phyloP scores from a whole-genome alignment of 148 eudicot genomes.

The Chenopodium suecicum region DNA sequence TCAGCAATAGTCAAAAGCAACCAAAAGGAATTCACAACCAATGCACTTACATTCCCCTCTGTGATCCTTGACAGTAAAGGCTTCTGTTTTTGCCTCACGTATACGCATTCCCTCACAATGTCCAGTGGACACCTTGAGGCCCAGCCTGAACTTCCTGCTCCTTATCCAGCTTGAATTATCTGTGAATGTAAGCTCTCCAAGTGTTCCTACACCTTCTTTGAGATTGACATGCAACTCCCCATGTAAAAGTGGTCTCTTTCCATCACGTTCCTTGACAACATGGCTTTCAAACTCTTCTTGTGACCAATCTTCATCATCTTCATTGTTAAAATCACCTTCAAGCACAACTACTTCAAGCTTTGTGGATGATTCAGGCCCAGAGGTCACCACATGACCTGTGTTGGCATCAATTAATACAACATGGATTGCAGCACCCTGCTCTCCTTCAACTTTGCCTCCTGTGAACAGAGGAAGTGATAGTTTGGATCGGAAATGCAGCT shows the following conservation, averaged over 20 bases:
- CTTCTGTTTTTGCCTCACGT: slow-evolving; percentile 95
- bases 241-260: slow-evolving; percentile 79
- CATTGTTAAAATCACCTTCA: slow-evolving; percentile 93
- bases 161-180: slow-evolving; percentile 98
- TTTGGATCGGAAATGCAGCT: slow-evolving; percentile 75
- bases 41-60: slow-evolving; percentile 82
- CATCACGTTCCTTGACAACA: slow-evolving; percentile 92
- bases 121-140: slow-evolving; percentile 75
- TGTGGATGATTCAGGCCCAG: slow-evolving; percentile 72
- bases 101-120: slow-evolving; percentile 68
- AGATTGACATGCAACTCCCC: slow-evolving; percentile 86
- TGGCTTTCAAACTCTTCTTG: slow-evolving; percentile 85
- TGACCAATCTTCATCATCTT: slow-evolving; percentile 89
- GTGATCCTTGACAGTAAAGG: slow-evolving; percentile 93
- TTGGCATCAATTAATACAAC: slow-evolving; percentile 69
- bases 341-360: slow-evolving; percentile 87
- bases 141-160: slow-evolving; percentile 90
- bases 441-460: slow-evolving; percentile 97
- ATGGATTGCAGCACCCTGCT: slow-evolving; percentile 94
- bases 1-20: slow-evolving; percentile 2
- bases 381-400: slow-evolving; percentile 67
- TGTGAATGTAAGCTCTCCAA: slow-evolving; percentile 90
- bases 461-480: slow-evolving; percentile 89
- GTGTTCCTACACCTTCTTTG: slow-evolving; percentile 92
- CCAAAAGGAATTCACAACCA: neutral